phyloP scores from a whole-genome alignment of 768 basidiomycete genomes.

The Tulasnella sp. region DNA sequence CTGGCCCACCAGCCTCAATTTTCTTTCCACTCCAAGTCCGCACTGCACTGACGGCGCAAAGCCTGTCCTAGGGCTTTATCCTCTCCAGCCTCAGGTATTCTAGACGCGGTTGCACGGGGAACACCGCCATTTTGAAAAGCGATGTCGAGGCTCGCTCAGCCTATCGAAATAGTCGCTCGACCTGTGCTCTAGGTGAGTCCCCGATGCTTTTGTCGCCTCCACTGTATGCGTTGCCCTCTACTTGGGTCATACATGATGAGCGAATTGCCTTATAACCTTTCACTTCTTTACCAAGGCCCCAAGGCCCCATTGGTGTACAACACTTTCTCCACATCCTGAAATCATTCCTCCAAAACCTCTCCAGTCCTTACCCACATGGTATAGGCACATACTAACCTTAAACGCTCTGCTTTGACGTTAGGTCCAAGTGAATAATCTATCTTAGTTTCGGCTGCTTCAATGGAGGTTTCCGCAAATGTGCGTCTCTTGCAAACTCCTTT shows the following conservation, averaged over 20 bases:
- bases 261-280: too few relatives aligned
- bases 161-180: neutral
- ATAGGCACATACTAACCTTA: neutral
- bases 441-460: too few relatives aligned
- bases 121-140: too few relatives aligned
- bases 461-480: too few relatives aligned
- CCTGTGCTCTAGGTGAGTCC: neutral
- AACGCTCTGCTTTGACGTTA: neutral
- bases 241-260: too few relatives aligned
- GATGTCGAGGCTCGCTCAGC: neutral
- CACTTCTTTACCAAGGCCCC: too few relatives aligned
- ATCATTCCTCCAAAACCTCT: too few relatives aligned
- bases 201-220: neutral
- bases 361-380: neutral
- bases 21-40: too few relatives aligned
- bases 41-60: too few relatives aligned
- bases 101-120: neutral
- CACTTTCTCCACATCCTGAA: too few relatives aligned
- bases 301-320: too few relatives aligned
- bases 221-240: too few relatives aligned
- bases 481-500: neutral
- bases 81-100: neutral
- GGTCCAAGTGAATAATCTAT: neutral
- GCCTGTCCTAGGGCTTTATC: neutral
- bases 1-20: neutral